These are phyloP conservation scores for Yamadazyma triangularis DNA, from an alignment of 1,139 yeast genomes.

Conservation along the genomic window DNA sequence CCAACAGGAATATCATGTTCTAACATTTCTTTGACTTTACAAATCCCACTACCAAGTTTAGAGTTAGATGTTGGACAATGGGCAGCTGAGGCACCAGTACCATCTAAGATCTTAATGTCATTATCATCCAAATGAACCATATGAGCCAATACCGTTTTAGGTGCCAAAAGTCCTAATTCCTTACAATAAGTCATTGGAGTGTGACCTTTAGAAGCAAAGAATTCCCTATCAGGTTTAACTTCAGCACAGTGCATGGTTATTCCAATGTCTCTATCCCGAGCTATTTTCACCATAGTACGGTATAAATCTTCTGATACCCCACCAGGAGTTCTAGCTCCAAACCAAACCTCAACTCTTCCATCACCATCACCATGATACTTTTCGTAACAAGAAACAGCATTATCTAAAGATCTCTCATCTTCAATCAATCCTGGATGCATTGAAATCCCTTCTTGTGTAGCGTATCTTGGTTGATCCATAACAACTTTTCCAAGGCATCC, in stretches of 20 bases:
- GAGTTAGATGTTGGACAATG: slow-evolving; percentile 26
- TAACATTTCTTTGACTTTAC: slow-evolving; percentile 17
- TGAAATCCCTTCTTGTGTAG: slow-evolving; percentile 12
- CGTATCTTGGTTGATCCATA: slow-evolving; percentile 13
- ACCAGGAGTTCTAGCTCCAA: slow-evolving; percentile 15
- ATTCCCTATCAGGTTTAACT: slow-evolving; percentile 16
- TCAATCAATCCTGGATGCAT: slow-evolving; percentile 11
- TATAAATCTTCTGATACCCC: slow-evolving; percentile 12
- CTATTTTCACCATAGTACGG: slow-evolving; percentile 12
- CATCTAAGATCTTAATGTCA: slow-evolving; percentile 15
- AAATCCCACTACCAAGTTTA: slow-evolving; percentile 20
- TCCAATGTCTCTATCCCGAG: slow-evolving; percentile 15
- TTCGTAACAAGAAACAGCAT: slow-evolving; percentile 12
- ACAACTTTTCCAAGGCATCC: slow-evolving; percentile 17
- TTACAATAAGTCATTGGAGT: slow-evolving; percentile 17
- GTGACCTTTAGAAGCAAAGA: slow-evolving; percentile 15
- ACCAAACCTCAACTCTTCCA: slow-evolving; percentile 19
- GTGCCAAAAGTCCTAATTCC: slow-evolving; percentile 16
- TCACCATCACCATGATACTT: slow-evolving; percentile 14
- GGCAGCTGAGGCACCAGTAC: slow-evolving; percentile 18
- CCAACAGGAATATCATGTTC: slow-evolving; percentile 18
- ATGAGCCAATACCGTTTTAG: slow-evolving; percentile 17
- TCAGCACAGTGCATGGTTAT: slow-evolving; percentile 19
- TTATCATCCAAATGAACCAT: slow-evolving; percentile 19
- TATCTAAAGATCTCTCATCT: slow-evolving; percentile 8